Base-by-base conservation (phyloP, 2,329 filamentous ascomycete species). In the Thielaviopsis punctulata region DNA sequence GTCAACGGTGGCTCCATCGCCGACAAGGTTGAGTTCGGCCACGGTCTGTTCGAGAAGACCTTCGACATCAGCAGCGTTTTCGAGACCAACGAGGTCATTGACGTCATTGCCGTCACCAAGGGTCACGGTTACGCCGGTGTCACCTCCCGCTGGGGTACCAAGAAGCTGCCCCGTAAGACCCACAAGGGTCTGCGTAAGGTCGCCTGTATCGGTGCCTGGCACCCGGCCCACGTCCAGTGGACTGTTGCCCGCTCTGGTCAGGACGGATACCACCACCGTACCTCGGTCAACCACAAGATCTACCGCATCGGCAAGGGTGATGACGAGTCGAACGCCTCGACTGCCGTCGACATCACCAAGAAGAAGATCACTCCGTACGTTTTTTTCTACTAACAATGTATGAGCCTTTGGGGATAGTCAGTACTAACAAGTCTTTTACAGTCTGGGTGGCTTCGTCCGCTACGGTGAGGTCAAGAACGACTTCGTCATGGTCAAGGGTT, bases 101-200 rank as follows among this genome's bases (percentile, higher is more conserved):
- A 98, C 70, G 84, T 93, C 69, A 95, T 98, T 65, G 92, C 90
- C 68, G 89, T 98, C 69, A 98, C 92, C 79, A 96, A 95, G 84
- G 92, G 92, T 79, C 88, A 96, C 79, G 92, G 92, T 71, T 96
- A 86, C 85, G 78, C 79, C 70, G 92, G 92, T 84, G 92, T 98
- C 66, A 98, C 92, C 61, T 78, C 82, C 72, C 83, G 92, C 76
- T 98, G 92, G 92, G 92, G 92, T 66, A 98, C 92, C 77, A 98
- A 95, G 86, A 98, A 96, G 87, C 87, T 98, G 67, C 92, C 92
- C 64, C 87, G 92, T 70, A 98, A 98, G 88, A 98, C 92, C 58
- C 92, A 98, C 86, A 98, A 98, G 84, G 92, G 92, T 95, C 88
- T 98, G 68, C 84, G 92, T 68, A 98, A 98, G 86, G 90, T 98